A percentile compares a stretch with the other conserved stretches of the same genome.
Evolutionary conservation across 768 basidiomycete species (phyloP).

Genomic region (Russula earlei): DNA sequence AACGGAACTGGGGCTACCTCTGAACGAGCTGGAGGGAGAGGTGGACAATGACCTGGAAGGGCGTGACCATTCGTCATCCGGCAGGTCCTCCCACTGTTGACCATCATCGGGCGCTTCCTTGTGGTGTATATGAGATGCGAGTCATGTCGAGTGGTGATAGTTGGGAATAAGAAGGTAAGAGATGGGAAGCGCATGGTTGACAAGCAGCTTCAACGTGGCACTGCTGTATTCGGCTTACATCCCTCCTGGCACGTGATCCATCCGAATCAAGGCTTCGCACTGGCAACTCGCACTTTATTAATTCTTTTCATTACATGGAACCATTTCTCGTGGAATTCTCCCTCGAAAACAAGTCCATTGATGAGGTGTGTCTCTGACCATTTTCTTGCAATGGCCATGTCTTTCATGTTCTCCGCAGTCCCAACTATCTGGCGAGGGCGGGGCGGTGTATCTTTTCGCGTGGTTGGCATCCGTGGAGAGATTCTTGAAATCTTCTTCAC

Average conservation of each 20-base stretch:
- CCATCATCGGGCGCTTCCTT: background rate
- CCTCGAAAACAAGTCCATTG: slow-evolving; percentile 15
- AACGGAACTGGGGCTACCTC: background rate
- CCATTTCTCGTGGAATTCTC: slow-evolving; percentile 8
- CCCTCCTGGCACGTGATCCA: background rate
- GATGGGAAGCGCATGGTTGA: background rate
- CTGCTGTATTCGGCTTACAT: too few relatives aligned
- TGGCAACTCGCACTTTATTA: too few relatives aligned
- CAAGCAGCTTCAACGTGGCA: background rate
- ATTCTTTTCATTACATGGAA: slow-evolving; percentile 3
- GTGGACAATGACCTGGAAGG: background rate
- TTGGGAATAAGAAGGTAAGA: background rate
- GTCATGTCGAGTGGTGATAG: slow-evolving; percentile 3
- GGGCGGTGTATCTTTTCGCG: slow-evolving; percentile 75
- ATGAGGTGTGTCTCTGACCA: slow-evolving; percentile 9
- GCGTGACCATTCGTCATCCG: background rate
- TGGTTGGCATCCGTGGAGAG: slow-evolving; percentile 68
- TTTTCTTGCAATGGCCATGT: background rate
- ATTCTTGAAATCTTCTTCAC: slow-evolving; percentile 37
- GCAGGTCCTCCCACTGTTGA: slow-evolving; percentile 7
- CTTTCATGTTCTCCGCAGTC: slow-evolving; percentile 33
- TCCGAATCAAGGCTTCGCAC: too few relatives aligned
- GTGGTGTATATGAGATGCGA: background rate
- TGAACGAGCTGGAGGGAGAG: background rate
- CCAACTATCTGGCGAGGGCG: slow-evolving; percentile 62